Percentiles rank a stretch among this genome's conserved stretches.
These are phyloP conservation scores for Leptographium radiaticola DNA, from an alignment of 2,329 filamentous ascomycete genomes.

Conservation along the genomic window DNA sequence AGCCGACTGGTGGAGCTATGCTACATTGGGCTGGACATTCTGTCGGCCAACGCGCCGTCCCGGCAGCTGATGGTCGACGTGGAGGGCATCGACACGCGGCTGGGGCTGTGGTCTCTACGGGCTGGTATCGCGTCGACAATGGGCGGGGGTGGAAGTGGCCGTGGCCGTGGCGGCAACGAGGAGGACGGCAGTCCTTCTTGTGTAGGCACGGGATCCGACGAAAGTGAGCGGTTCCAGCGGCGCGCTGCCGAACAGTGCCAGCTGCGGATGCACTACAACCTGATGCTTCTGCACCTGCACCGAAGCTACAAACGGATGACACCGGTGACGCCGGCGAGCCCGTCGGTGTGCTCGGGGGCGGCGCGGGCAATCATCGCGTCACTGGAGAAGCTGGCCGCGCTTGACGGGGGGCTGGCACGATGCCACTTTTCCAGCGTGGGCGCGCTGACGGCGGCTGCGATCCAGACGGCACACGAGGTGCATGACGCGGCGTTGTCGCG, in stretches of 20 bases:
- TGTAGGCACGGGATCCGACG: neutral
- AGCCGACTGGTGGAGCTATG: neutral
- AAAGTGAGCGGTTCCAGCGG: neutral
- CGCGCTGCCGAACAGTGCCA: neutral
- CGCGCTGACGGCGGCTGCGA: constrained; percentile 1
- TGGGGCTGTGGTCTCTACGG: neutral
- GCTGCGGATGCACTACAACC: neutral
- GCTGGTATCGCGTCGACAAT: neutral
- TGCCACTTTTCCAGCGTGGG: constrained; percentile 2
- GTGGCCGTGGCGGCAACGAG: neutral
- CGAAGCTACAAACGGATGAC: neutral
- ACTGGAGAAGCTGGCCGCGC: neutral
- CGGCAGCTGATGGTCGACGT: neutral
- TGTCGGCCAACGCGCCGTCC: neutral
- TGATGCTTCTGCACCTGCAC: neutral
- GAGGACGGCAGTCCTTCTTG: neutral
- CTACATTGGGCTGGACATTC: constrained; percentile 1
- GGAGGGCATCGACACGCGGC: neutral
- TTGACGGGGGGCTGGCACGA: neutral
- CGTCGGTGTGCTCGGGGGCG: neutral
- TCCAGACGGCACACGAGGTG: constrained; percentile 3
- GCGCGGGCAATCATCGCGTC: neutral
- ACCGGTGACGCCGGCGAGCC: neutral
- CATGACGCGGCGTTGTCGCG: neutral
- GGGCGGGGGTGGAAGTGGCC: neutral